Evolutionary conservation across 768 basidiomycete species (phyloP).

Genomic region (Leccinellum albellum): DNA sequence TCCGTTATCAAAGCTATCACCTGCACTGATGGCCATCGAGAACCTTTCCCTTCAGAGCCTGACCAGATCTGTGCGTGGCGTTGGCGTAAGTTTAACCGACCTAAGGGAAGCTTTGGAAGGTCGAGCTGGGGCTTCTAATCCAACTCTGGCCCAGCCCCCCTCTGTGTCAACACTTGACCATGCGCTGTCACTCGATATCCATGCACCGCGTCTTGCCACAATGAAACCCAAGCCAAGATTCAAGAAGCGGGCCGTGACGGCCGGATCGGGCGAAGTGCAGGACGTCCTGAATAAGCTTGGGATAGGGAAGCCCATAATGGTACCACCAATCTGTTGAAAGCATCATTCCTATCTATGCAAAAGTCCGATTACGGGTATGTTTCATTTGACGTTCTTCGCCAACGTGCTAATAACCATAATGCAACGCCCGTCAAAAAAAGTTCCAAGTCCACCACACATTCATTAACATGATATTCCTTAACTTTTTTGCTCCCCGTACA

Average conservation of each 20-base stretch:
- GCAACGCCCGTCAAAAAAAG: conserved; percentile 5
- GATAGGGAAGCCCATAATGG: conserved; percentile 67
- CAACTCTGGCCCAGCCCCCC: conserved; percentile 60
- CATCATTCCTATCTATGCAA: conserved; percentile 62
- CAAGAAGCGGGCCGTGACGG: conserved; percentile 47
- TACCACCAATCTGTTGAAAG: conserved; percentile 59
- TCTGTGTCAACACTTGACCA: conserved; percentile 79
- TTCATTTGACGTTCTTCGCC: background rate
- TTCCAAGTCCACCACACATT: conserved; percentile 11
- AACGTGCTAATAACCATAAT: conserved; percentile 6
- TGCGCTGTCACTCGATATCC: conserved; percentile 45
- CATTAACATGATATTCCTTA: conserved; percentile 16
- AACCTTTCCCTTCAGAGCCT: conserved; percentile 86
- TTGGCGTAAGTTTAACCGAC: conserved; percentile 87
- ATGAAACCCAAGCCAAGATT: conserved; percentile 54
- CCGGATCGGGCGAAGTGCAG: conserved; percentile 66
- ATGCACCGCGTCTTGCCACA: conserved; percentile 39
- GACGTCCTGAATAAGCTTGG: conserved; percentile 82
- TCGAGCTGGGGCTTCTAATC: conserved; percentile 77
- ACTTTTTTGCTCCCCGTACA: conserved; percentile 2
- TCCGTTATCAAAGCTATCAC: conserved; percentile 75
- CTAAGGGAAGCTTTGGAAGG: conserved; percentile 87
- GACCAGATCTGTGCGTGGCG: conserved; percentile 69
- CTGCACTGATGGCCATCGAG: conserved; percentile 86
- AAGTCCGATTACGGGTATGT: conserved; percentile 41